phyloP scores from a whole-genome alignment of 805 yeast genomes.

The Ogataea methylovora region DNA sequence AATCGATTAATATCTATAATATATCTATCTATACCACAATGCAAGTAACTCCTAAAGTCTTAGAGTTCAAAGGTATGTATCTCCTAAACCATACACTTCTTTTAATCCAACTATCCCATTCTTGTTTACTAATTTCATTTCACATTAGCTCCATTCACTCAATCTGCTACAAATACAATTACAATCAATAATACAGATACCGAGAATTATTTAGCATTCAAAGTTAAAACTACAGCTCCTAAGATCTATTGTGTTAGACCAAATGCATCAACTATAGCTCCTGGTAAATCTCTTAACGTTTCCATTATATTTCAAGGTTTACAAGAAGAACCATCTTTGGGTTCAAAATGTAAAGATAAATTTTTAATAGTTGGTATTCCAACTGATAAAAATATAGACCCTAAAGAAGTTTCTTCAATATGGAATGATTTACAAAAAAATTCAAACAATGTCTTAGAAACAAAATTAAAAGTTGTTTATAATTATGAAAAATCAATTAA shows the following conservation, averaged over 20 bases:
- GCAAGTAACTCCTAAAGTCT: constrained; percentile 64
- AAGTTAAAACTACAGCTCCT: constrained; percentile 98
- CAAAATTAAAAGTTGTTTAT: constrained; percentile 25
- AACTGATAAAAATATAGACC: constrained; percentile 50
- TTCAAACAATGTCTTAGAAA: constrained; percentile 20
- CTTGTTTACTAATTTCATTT: constrained; percentile 2
- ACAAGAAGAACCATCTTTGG: constrained; percentile 63
- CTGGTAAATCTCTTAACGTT: constrained; percentile 68
- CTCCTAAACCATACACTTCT: background rate
- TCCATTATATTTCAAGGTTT: constrained; percentile 83
- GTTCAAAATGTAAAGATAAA: constrained; percentile 82
- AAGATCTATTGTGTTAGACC: constrained; percentile 94
- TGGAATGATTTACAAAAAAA: constrained; percentile 73
- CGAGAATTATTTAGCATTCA: constrained; percentile 65
- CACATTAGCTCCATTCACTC: constrained; percentile 61
- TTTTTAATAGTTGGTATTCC: constrained; percentile 86
- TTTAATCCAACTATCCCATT: constrained; percentile 1
- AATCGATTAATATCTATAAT: too few species aligned
- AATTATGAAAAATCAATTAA: constrained; percentile 12
- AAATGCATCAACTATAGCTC: constrained; percentile 72
- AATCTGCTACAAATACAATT: constrained; percentile 59
- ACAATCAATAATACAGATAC: constrained; percentile 49
- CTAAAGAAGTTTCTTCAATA: constrained; percentile 50
- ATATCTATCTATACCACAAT: too few species aligned
- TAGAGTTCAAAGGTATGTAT: constrained; percentile 74